Percentiles rank a stretch among this genome's conserved stretches.
Evolutionary conservation across 495 filamentous ascomycete species (phyloP).

Genomic region (Chaetomium fimeti): DNA sequence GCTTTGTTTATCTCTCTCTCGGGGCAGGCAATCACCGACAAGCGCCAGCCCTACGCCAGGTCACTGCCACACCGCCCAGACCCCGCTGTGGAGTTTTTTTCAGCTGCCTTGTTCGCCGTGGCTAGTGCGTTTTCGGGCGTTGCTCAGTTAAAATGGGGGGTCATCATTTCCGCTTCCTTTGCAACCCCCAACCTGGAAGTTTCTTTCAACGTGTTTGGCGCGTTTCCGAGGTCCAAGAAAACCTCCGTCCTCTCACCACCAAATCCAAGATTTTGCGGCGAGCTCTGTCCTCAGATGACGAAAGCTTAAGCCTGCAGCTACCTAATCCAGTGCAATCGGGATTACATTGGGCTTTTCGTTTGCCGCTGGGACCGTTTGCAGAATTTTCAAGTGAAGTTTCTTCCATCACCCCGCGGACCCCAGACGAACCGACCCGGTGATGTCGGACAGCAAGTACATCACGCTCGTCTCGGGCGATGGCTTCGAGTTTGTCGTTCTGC

Average conservation of each 20-base stretch:
- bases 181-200: neutral
- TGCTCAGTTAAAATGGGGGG: constrained; percentile 10
- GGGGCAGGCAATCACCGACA: neutral
- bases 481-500: constrained; percentile 82
- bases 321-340: neutral
- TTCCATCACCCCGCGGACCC: neutral
- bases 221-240: constrained; percentile 10
- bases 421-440: constrained; percentile 14
- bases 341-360: neutral
- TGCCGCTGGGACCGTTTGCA: neutral
- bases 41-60: constrained; percentile 17
- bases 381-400: constrained; percentile 14
- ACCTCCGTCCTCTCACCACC: neutral
- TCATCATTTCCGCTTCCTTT: neutral
- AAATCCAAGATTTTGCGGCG: neutral
- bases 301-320: neutral
- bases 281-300: neutral
- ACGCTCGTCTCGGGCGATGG: constrained; percentile 84
- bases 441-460: constrained; percentile 60
- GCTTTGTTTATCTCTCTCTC: neutral
- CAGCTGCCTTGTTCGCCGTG: constrained; percentile 23
- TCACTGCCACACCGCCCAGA: neutral
- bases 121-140: constrained; percentile 25
- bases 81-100: constrained; percentile 24
- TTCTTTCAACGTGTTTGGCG: constrained; percentile 15